Conservation (phyloP, 768 basidiomycete species). For the Sarcomyxa edulis region DNA sequence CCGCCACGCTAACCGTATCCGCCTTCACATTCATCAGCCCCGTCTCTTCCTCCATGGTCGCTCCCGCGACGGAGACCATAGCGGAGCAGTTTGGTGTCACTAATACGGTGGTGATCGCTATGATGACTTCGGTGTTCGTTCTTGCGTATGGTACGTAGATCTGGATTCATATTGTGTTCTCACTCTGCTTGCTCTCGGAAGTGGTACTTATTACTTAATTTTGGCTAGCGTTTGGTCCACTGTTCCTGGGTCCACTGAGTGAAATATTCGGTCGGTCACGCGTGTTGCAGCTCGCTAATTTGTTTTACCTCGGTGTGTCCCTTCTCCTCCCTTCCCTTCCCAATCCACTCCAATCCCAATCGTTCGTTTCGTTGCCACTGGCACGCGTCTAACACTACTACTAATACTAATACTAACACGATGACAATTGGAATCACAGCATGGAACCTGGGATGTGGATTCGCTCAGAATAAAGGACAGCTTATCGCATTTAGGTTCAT, state of each 20-base stretch:
- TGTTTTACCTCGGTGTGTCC: conserved; percentile 55
- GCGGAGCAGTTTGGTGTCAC: conserved; percentile 51
- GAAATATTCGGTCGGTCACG: conserved; percentile 67
- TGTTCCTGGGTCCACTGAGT: conserved; percentile 57
- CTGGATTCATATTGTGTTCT: neutral
- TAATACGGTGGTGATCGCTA: conserved; percentile 38
- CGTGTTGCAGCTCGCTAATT: conserved; percentile 58
- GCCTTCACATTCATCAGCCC: conserved; percentile 66
- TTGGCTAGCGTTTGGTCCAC: conserved; percentile 43
- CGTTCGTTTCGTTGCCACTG: too few species aligned
- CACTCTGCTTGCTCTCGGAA: neutral
- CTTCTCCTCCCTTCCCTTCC: neutral
- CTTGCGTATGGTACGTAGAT: conserved; percentile 48
- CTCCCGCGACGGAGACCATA: conserved; percentile 53
- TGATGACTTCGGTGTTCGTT: conserved; percentile 52
- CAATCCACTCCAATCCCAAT: neutral
- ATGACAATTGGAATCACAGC: too few species aligned
- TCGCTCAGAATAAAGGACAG: conserved; percentile 51
- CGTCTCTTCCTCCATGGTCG: conserved; percentile 69
- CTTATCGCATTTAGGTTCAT: conserved; percentile 67
- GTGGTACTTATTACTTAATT: neutral
- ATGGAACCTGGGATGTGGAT: conserved; percentile 64
- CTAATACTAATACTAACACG: too few species aligned
- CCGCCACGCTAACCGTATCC: conserved; percentile 57
- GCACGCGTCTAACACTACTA: too few species aligned